Percentiles rank a stretch among this genome's conserved stretches.
Conservation (phyloP, 495 filamentous ascomycete genomes). For the Penicillium bovifimosum region DNA sequence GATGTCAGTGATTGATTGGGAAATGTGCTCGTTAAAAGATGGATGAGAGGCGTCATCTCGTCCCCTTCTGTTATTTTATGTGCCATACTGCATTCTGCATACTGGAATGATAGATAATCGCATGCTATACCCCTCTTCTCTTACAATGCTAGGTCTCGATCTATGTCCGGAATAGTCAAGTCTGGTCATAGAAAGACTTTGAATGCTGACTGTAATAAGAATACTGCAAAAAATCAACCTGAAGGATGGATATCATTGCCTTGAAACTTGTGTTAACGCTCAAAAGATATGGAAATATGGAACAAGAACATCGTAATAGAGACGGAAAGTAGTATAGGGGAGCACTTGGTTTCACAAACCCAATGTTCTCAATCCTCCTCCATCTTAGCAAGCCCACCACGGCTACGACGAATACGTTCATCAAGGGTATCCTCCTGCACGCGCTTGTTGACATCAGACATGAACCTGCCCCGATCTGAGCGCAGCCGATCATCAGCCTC, state of each 20-base stretch:
- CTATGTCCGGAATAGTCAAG: neutral
- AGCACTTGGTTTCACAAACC: neutral
- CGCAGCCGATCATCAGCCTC: constrained; percentile 55
- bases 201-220: neutral
- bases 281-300: neutral
- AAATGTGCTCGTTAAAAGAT: neutral
- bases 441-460: constrained; percentile 36
- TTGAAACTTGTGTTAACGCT: constrained; percentile 1
- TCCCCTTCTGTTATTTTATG: constrained; percentile 8
- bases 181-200: neutral
- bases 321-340: neutral
- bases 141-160: neutral
- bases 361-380: constrained; percentile 24
- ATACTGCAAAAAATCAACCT: neutral
- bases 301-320: neutral
- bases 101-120: constrained; percentile 21
- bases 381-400: constrained; percentile 35
- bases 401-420: constrained; percentile 37
- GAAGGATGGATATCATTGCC: neutral
- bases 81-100: constrained; percentile 16
- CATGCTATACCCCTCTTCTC: constrained; percentile 28
- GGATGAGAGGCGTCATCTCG: constrained; percentile 4
- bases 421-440: constrained; percentile 39
- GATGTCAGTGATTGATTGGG: constrained; percentile 64
- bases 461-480: constrained; percentile 38